Evolutionary conservation across 306 rosid genomes (phyloP).

Genomic region (Oemleria cerasiformis): DNA sequence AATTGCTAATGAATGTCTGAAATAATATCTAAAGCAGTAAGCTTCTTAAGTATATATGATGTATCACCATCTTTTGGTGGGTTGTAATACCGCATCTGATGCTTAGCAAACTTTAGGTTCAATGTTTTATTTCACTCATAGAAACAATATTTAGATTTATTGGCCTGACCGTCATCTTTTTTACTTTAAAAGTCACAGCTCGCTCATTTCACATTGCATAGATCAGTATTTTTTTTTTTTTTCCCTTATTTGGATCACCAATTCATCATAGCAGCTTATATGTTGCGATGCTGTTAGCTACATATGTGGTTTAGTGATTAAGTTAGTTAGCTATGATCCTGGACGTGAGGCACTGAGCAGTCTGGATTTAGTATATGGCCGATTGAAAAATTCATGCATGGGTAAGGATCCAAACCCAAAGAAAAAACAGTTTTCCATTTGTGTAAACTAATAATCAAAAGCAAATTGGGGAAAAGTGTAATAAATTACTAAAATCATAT

Average conservation of each 20-base stretch:
- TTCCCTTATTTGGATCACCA: neutral
- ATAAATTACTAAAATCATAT: neutral
- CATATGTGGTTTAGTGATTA: neutral
- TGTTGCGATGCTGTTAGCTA: neutral
- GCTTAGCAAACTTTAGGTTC: neutral
- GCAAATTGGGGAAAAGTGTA: neutral
- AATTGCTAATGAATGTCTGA: neutral
- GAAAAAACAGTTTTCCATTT: neutral
- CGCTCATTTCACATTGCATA: neutral
- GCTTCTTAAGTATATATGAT: neutral
- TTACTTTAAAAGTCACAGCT: constrained; percentile 3
- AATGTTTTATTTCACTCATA: too few species aligned
- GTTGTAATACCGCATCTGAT: neutral
- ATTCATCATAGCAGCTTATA: neutral
- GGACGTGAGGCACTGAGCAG: neutral
- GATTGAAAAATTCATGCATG: neutral
- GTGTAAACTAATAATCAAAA: too few species aligned
- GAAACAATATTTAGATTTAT: too few species aligned
- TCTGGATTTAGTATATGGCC: neutral
- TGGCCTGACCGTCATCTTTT: neutral
- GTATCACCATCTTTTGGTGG: neutral
- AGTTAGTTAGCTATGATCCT: neutral
- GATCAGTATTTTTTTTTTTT: neutral
- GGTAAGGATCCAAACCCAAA: neutral
- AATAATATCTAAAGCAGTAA: neutral